A percentile compares a stretch with the other conserved stretches of the same genome.
phyloP scores from a whole-genome alignment of 2,329 filamentous ascomycete genomes.

The Neofusicoccum laricinum region DNA sequence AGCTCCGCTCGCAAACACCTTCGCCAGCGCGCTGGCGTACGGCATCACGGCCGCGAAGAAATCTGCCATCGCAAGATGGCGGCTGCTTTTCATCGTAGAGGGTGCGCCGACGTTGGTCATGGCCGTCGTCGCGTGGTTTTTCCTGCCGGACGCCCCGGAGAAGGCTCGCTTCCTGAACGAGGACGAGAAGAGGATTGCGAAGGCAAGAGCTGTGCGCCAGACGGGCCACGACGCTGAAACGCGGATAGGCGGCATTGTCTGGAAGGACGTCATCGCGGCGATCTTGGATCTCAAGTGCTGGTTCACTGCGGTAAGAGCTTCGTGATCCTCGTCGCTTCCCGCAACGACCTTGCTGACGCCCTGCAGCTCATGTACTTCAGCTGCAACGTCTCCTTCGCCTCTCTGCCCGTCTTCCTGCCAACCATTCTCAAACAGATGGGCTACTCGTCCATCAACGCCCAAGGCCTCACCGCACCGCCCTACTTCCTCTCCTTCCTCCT shows the following conservation, averaged over 20 bases:
- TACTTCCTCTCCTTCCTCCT: slow-evolving; percentile 66
- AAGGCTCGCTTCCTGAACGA: slow-evolving; percentile 42
- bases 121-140: slow-evolving; percentile 41
- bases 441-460: slow-evolving; percentile 63
- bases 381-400: slow-evolving; percentile 52
- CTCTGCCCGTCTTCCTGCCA: slow-evolving; percentile 43
- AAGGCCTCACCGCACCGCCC: slow-evolving; percentile 69
- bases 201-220: slow-evolving; percentile 29
- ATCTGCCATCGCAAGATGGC: slow-evolving; percentile 58
- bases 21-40: slow-evolving; percentile 62
- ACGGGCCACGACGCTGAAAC: slow-evolving; percentile 24
- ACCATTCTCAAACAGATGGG: slow-evolving; percentile 55
- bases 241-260: slow-evolving; percentile 28
- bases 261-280: slow-evolving; percentile 29
- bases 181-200: slow-evolving; percentile 37
- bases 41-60: slow-evolving; percentile 47
- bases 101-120: slow-evolving; percentile 44
- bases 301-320: slow-evolving; percentile 32
- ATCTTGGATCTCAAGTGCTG: slow-evolving; percentile 33
- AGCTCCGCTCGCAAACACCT: slow-evolving; percentile 72
- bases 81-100: slow-evolving; percentile 51
- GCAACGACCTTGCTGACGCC: neutral
- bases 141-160: slow-evolving; percentile 44
- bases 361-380: slow-evolving; percentile 35
- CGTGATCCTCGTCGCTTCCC: too few relatives aligned